A percentile compares a stretch with the other conserved stretches of the same genome.
Evolutionary conservation across 192 early-diverging fungal genomes (phyloP).

Genomic region (Linnemannia schmuckeri): DNA sequence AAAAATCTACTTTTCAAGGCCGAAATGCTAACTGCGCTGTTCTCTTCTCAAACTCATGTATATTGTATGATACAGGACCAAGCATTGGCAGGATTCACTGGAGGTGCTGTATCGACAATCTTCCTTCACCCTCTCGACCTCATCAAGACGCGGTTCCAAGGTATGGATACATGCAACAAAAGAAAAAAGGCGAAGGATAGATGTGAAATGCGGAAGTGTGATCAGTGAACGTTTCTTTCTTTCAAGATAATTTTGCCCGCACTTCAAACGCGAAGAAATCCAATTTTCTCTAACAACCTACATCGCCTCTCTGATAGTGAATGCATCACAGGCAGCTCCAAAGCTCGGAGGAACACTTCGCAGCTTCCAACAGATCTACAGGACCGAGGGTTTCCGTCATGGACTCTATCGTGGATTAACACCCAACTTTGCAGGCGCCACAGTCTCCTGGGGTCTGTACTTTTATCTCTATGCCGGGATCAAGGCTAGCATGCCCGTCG

Average conservation of each 20-base stretch:
- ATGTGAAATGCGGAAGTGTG: too few species aligned
- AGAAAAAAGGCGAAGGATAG: not conserved
- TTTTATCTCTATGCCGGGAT: slow-evolving; percentile 90
- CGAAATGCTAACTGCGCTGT: not conserved
- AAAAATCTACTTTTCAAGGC: not conserved
- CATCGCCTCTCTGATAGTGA: slow-evolving; percentile 37
- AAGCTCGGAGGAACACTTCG: slow-evolving; percentile 76
- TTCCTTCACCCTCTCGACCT: slow-evolving; percentile 94
- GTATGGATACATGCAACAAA: slow-evolving; percentile 42
- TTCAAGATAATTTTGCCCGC: not conserved
- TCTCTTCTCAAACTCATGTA: not conserved
- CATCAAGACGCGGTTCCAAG: slow-evolving; percentile 92
- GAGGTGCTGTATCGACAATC: slow-evolving; percentile 85
- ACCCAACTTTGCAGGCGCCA: slow-evolving; percentile 92
- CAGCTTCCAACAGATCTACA: slow-evolving; percentile 70
- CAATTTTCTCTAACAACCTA: not conserved
- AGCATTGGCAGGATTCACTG: slow-evolving; percentile 89
- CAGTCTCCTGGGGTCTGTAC: slow-evolving; percentile 96
- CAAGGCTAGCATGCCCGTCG: slow-evolving; percentile 74
- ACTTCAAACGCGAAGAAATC: not conserved
- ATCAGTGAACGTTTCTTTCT: not conserved
- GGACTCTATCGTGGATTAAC: slow-evolving; percentile 93
- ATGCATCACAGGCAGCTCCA: slow-evolving; percentile 65
- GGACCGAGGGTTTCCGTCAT: slow-evolving; percentile 68
- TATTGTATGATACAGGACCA: slow-evolving; percentile 72